Conservation (phyloP, 805 yeast species). For the Candida patagonica region DNA sequence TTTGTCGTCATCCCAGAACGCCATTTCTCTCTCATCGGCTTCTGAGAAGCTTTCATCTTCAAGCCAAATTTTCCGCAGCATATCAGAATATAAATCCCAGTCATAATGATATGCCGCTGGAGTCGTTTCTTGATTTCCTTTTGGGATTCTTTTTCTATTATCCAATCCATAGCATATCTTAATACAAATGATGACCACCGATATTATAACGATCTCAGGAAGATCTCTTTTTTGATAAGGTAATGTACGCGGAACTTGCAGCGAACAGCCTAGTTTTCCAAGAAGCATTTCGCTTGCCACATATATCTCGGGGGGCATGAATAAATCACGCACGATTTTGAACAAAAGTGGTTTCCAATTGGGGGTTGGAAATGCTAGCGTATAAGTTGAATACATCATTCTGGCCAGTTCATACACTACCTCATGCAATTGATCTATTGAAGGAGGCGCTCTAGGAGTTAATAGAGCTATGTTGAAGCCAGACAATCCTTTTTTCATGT, state of each 20-base stretch:
- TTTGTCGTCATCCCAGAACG: conserved; percentile 40
- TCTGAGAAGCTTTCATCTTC: conserved; percentile 18
- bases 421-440: conserved; percentile 6
- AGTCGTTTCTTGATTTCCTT: neutral
- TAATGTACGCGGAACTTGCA: conserved; percentile 4
- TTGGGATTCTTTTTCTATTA: conserved; percentile 11
- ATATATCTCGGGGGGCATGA: conserved; percentile 44
- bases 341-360: conserved; percentile 35
- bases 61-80: conserved; percentile 22
- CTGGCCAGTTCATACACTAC: conserved; percentile 5
- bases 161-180: conserved; percentile 22
- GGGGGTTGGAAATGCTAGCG: conserved; percentile 11
- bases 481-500: conserved; percentile 9
- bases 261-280: conserved; percentile 2
- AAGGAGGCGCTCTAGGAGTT: conserved; percentile 11
- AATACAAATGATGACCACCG: conserved; percentile 9
- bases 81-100: conserved; percentile 28
- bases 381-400: conserved; percentile 2
- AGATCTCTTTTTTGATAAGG: neutral
- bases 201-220: conserved; percentile 12
- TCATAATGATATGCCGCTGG: conserved; percentile 16
- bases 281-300: conserved; percentile 8
- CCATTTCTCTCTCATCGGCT: conserved; percentile 29
- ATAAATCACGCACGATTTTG: conserved; percentile 33
- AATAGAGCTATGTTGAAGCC: conserved; percentile 2